phyloP scores from a whole-genome alignment of 179 eudicot genomes.

The Amaranthus tricolor region DNA sequence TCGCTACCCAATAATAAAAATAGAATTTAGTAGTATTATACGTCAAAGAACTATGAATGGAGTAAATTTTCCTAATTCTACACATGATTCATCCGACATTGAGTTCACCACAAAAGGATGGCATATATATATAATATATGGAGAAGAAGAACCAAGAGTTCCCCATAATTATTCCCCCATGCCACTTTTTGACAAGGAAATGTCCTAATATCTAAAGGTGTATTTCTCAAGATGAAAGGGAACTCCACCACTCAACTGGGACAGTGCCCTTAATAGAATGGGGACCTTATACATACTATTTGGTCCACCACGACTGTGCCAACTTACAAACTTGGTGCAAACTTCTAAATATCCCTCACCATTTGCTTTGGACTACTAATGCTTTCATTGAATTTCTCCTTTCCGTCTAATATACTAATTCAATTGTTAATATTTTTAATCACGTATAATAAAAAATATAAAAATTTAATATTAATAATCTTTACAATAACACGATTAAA shows the following conservation, averaged over 20 bases:
- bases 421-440: too few relatives aligned
- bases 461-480: too few relatives aligned
- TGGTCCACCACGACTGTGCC: background rate
- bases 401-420: too few relatives aligned
- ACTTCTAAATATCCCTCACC: background rate
- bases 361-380: background rate
- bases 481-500: too few relatives aligned
- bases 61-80: too few relatives aligned
- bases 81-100: too few relatives aligned
- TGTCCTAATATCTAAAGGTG: background rate
- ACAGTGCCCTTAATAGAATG: background rate
- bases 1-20: too few relatives aligned
- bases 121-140: background rate
- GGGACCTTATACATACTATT: slow-evolving; percentile 4
- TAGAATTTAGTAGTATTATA: too few relatives aligned
- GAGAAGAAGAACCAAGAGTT: background rate
- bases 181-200: slow-evolving; percentile 9
- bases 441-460: too few relatives aligned
- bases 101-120: background rate
- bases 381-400: too few relatives aligned
- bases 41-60: too few relatives aligned
- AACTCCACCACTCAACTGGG: background rate
- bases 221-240: slow-evolving; percentile 7
- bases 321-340: background rate
- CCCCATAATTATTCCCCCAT: background rate